Evolutionary conservation across 1,139 yeast species (phyloP), one percentile per base, ranked within the genome.

Genomic region (Debaryomycetaceae sp.): DNA sequence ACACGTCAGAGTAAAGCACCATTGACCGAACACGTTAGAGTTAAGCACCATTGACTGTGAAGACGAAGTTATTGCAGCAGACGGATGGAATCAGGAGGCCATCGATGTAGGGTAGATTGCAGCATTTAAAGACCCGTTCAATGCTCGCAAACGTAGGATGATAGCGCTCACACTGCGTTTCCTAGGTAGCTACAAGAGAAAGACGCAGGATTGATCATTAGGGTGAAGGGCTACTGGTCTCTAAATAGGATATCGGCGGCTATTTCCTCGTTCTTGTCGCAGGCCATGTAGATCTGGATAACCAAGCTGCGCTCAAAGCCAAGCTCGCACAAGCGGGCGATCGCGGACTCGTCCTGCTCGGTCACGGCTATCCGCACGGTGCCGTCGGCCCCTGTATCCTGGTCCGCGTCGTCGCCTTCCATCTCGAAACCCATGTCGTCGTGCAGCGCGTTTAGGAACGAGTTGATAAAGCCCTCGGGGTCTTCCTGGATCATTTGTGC

Each of bases 251-350:
- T 74, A 58, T 90, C 92, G 24, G 97, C 98, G 26, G 98, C 86
- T 45, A 85, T 72, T 62, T 90, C 96, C 59, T 90, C 98, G 57
- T 90, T 86, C 62, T 87, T 90, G 49, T 92, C 98, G 55, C 98
- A 90, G 27, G 97, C 98, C 69, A 92, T 78, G 59, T 85, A 92
- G 22, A 93, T 95, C 60, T 87, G 96, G 37, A 87, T 74, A 29
- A 82, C 98, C 37, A 81, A 62, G 44, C 77, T 70, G 43, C 95
- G 73, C 40, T 83, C 95, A 49, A 90, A 90, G 1, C 99, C 99
- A 40, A 90, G 68, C 50, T 81, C 97, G 51, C 93, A 79, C 41
- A 90, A 66, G 50, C 98, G 73, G 40, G 70, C 69, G 39, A 90
- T 83, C 15, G 98, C 95, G 36, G 68, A 83, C 49, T 80, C 79